phyloP scores from a whole-genome alignment of 306 rosid genomes.

The Alnus rubra region DNA sequence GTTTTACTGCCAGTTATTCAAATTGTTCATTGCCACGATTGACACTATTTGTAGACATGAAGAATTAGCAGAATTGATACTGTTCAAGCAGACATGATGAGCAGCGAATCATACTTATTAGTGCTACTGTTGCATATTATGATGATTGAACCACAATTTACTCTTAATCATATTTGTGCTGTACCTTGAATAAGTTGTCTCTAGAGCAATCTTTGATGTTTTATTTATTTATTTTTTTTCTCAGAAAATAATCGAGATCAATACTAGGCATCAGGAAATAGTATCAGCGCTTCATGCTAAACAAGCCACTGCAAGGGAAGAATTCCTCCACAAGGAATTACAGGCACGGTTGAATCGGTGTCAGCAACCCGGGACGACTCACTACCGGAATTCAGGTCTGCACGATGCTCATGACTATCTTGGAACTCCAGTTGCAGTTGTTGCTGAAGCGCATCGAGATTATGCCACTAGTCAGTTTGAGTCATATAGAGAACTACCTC shows the following conservation, averaged over 20 bases:
- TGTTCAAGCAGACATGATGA: background rate
- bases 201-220: background rate
- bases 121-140: background rate
- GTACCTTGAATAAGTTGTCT: background rate
- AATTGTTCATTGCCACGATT: background rate
- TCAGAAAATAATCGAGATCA: conserved; percentile 27
- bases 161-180: background rate
- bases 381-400: background rate
- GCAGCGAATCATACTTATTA: background rate
- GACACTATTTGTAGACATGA: background rate
- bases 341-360: conserved; percentile 19
- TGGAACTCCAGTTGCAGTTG: background rate
- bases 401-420: background rate
- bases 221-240: background rate
- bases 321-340: conserved; percentile 26
- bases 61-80: background rate
- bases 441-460: background rate
- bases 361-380: background rate
- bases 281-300: conserved; percentile 26
- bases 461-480: conserved; percentile 12
- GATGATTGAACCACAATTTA: background rate
- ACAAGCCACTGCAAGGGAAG: conserved; percentile 28
- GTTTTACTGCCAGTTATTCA: background rate
- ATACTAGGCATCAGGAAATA: conserved; percentile 16
- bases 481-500: background rate